phyloP scores from a whole-genome alignment of 805 yeast genomes.

The Spathaspora hagerdaliae region DNA sequence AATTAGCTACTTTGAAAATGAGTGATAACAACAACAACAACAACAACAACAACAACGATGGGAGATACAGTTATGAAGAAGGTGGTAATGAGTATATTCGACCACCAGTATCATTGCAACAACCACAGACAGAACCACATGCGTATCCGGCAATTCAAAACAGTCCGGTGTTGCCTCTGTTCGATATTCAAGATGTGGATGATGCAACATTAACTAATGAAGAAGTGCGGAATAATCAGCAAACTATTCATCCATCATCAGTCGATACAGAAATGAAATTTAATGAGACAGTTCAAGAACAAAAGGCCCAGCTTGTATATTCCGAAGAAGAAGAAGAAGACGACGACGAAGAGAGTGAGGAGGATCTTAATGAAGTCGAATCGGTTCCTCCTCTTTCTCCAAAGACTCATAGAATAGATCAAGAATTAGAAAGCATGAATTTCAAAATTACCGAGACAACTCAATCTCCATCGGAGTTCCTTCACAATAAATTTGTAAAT shows the following conservation, averaged over 20 bases:
- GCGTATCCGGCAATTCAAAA: no score
- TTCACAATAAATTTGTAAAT: constrained; percentile 1
- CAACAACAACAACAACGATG: neutral
- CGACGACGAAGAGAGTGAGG: neutral
- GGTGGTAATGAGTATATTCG: no score
- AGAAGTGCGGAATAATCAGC: neutral
- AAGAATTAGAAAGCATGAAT: constrained; percentile 29
- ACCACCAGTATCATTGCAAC: no score
- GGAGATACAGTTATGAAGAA: no score
- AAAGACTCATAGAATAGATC: constrained; percentile 27
- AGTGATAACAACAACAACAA: constrained; percentile 1
- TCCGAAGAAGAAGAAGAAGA: constrained; percentile 1
- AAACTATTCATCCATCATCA: neutral
- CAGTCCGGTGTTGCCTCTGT: neutral
- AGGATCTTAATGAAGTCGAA: neutral
- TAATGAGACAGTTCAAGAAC: neutral
- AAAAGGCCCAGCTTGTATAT: neutral
- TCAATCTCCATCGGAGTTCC: constrained; percentile 7
- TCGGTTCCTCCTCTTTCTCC: constrained; percentile 28
- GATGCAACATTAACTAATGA: neutral
- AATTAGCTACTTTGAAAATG: constrained; percentile 31
- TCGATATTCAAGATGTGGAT: constrained; percentile 3
- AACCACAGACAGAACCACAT: no score
- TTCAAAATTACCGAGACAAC: constrained; percentile 12
- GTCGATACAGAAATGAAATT: neutral